Conservation (phyloP, 1,284 basidiomycete genomes). For the Salmacisia buchloeana region DNA sequence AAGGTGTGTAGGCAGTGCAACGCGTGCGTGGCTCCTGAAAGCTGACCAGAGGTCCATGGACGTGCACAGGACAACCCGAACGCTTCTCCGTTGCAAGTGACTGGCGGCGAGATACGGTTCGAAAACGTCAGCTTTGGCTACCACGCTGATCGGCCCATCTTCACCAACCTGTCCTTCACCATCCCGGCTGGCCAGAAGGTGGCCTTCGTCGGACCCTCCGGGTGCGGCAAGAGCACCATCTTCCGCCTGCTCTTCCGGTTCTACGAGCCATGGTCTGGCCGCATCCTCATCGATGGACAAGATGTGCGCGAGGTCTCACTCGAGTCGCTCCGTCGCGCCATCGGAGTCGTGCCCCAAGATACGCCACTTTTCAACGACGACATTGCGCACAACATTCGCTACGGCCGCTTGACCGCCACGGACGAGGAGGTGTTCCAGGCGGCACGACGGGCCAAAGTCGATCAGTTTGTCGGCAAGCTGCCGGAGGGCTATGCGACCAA, state of each 20-base stretch:
- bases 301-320: conserved; percentile 71
- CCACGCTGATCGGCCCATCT: conserved; percentile 82
- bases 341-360: conserved; percentile 96
- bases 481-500: conserved; percentile 83
- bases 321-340: conserved; percentile 65
- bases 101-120: conserved; percentile 81
- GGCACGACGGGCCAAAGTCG: conserved; percentile 78
- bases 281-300: conserved; percentile 80
- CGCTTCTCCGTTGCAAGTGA: conserved; percentile 65
- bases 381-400: conserved; percentile 88
- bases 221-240: conserved; percentile 96
- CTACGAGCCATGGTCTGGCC: conserved; percentile 76
- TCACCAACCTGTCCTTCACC: conserved; percentile 78
- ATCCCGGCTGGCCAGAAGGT: conserved; percentile 93
- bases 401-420: conserved; percentile 78
- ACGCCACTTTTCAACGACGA: conserved; percentile 94
- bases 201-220: conserved; percentile 91
- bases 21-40: neutral
- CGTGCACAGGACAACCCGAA: conserved; percentile 60
- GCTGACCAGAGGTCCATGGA: neutral
- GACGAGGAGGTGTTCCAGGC: conserved; percentile 83
- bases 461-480: conserved; percentile 70
- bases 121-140: conserved; percentile 89
- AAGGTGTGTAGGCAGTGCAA: conserved; percentile 54
- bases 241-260: conserved; percentile 90